Evolutionary conservation across 2,329 filamentous ascomycete species (phyloP).

Genomic region (Exutisphaerella laricina): DNA sequence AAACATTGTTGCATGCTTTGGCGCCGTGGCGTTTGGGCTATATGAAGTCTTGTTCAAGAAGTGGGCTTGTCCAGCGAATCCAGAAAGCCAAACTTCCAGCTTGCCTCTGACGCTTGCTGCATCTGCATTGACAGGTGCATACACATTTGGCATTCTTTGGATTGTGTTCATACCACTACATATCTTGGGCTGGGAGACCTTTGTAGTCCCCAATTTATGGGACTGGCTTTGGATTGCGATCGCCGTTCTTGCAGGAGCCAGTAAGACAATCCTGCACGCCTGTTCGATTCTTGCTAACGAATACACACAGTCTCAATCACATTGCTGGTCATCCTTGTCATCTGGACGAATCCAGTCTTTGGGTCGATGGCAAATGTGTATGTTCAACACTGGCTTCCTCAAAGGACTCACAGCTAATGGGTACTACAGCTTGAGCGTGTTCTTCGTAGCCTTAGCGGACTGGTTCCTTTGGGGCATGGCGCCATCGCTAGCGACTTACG

Average conservation of each 20-base stretch:
- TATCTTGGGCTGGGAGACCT: conserved; percentile 27
- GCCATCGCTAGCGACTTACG: conserved; percentile 29
- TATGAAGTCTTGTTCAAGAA: conserved; percentile 35
- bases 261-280: conserved; percentile 13
- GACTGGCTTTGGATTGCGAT: conserved; percentile 28
- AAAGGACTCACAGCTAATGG: conserved; percentile 8
- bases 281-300: too few relatives aligned
- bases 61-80: conserved; percentile 29
- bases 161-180: conserved; percentile 27
- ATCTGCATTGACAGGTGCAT: conserved; percentile 30
- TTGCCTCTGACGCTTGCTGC: conserved; percentile 30
- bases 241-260: conserved; percentile 27
- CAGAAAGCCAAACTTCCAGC: conserved; percentile 23
- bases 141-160: conserved; percentile 30
- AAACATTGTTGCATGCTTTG: conserved; percentile 29
- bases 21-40: conserved; percentile 31
- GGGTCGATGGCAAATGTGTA: conserved; percentile 32
- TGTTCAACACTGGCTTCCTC: conserved; percentile 2
- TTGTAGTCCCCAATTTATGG: conserved; percentile 24
- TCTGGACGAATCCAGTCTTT: conserved; percentile 34
- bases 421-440: conserved; percentile 24
- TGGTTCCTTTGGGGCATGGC: conserved; percentile 30
- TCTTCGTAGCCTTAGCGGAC: conserved; percentile 32
- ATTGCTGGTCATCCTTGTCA: conserved; percentile 29
- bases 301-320: conserved; percentile 29